Conservation (phyloP, 2,329 filamentous ascomycete genomes). For the Colletotrichum scovillei region DNA sequence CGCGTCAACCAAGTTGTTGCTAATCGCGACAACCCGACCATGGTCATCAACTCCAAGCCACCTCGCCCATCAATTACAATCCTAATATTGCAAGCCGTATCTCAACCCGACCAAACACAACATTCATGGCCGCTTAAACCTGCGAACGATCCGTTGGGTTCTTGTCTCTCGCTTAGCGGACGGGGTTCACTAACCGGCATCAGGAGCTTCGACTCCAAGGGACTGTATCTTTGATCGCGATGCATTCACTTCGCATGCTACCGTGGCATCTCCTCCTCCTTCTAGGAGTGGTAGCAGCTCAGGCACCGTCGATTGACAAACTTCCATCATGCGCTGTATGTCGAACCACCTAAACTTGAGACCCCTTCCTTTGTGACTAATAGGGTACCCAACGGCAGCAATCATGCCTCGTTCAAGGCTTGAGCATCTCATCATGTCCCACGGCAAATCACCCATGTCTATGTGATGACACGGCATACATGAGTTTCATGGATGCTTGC, state of each 20-base stretch:
- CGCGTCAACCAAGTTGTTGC: not conserved
- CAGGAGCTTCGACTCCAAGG: not conserved
- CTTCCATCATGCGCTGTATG: not conserved
- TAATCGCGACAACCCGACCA: too few species aligned
- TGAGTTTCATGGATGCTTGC: not conserved
- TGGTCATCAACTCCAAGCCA: not conserved
- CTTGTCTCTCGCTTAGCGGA: not conserved
- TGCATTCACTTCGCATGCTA: not conserved
- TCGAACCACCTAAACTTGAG: not conserved
- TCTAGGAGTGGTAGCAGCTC: not conserved
- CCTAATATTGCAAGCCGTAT: not conserved
- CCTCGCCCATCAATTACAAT: not conserved
- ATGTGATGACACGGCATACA: not conserved
- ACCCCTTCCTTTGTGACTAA: not conserved
- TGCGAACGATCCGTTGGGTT: not conserved
- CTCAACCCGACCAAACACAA: not conserved
- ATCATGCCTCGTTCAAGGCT: not conserved
- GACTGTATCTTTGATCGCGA: not conserved
- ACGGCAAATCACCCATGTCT: not conserved
- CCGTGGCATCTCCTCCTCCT: not conserved
- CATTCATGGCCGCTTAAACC: too few species aligned
- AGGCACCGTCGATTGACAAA: not conserved
- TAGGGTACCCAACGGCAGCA: not conserved
- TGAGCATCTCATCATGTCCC: not conserved
- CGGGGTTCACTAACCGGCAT: too few species aligned